Evolutionary conservation across 2,329 filamentous ascomycete species (phyloP), one percentile per base, ranked within the genome.

Genomic region (Stylonectria norvegica): DNA sequence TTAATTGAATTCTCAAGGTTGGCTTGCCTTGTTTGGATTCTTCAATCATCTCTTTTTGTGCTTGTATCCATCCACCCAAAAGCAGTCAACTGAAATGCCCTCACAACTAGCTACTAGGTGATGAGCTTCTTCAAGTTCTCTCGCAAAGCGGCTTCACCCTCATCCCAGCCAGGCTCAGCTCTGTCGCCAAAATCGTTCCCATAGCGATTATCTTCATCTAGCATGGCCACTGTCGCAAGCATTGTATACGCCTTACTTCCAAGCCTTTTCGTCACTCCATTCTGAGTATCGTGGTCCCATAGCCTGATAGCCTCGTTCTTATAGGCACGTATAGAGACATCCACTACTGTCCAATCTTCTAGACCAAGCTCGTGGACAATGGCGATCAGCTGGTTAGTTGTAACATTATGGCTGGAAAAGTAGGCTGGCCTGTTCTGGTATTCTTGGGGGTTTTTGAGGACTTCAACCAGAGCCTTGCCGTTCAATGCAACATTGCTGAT

Each of bases 341-440:
- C 37, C 4, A 36, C 20, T 25, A 35, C 27, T 32, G 20, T 36
- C 38, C 37, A 40, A 5, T 34, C 27, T 23, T 33, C 27, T 7
- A 31, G 27, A 7, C 19, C 37, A 5, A 43, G 5, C 3, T 22
- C 28, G 20, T 43, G 4, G 5, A 43, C 18, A 5, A 43, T 32
- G 5, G n/a, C 3, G 5, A 36, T 36, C 16, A 43, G 33, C 19
- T 45, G 14, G 17, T 45, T 47, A 3, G 42, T 45, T 1, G 34
- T 32, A 4, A 42, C 20, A 8, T 38, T 47, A 16, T 44, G 41
- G 6, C 38, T 47, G 0, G 45, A 41, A 35, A 47, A 47, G 18
- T 47, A 47, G 5, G 38, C 45, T 5, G 41, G 41, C 4, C 38
- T 35, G 22, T 47, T 47, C 5, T 12, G 27, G 16, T 31, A 47